Evolutionary conservation across 306 rosid genomes (phyloP), one percentile per base, ranked within the genome.

Genomic region (Vicia sativa): DNA sequence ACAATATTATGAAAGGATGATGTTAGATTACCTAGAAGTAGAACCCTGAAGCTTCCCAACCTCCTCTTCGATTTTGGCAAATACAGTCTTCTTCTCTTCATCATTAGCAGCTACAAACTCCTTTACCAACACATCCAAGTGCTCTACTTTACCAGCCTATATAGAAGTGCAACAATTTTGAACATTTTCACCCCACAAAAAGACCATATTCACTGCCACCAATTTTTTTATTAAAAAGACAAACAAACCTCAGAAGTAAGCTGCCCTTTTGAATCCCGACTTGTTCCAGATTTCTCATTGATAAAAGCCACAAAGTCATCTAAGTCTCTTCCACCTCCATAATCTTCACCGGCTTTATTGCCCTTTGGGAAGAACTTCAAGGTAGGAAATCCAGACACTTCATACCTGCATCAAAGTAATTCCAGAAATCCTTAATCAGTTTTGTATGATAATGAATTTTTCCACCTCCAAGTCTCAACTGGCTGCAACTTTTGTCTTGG

Each of bases 261-360:
- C 45, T 82, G 87, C 65, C 99, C 97, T 46, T 87, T 87, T 13
- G 58, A 85, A 66, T 90, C 96, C 49, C 99, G 85, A 54, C 85
- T 82, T 28, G 96, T 79, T 54, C 97, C 95, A 73, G 82, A 62
- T 72, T 88, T 87, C 75, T 84, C 89, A 34, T 90, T 87, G 76
- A 95, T 82, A 83, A 85, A 90, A 61, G 74, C 74, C 55, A 90
- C 92, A 37, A 95, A 87, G 76, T 87, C 97, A 34, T 85, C 92
- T 11, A 95, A 76, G 70, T 85, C 96, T 81, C 96, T 82, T 80
- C 96, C 99, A 42, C 88, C 97, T 26, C 79, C 92, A 25, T 90
- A 95, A 39, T 88, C 96, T 81, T 90, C 95, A 48, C 97, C 97
- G 3, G 78, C 87, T 86, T 90, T 90, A 67, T 95, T 90, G 64